Conservation (phyloP, 345 rosid genomes). For the Salix caprea region DNA sequence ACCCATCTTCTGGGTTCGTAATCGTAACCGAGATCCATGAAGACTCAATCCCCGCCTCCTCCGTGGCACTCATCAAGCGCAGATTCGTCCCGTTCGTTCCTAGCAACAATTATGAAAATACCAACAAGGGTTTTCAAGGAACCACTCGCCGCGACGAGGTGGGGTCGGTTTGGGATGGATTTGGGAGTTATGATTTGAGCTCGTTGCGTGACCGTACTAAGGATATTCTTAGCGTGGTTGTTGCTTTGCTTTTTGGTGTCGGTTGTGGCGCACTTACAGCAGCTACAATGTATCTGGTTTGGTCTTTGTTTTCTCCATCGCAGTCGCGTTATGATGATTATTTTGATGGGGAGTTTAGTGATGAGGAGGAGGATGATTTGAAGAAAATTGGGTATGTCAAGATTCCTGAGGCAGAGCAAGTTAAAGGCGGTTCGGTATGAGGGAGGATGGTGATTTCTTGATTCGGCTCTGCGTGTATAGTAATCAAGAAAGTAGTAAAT, state of each 20-base stretch:
- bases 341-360: constrained; percentile 39
- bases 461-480: not conserved
- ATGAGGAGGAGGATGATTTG: constrained; percentile 28
- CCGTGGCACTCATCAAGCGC: constrained; percentile 25
- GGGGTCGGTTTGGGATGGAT: not conserved
- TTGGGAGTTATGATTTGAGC: constrained; percentile 34
- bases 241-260: constrained; percentile 80
- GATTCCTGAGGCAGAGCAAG: constrained; percentile 41
- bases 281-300: constrained; percentile 75
- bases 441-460: not conserved
- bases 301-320: constrained; percentile 64
- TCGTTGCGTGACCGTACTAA: constrained; percentile 74
- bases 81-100: constrained; percentile 17
- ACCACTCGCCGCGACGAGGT: not conserved
- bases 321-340: constrained; percentile 14
- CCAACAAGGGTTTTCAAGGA: not conserved
- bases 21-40: constrained; percentile 61
- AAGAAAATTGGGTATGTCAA: constrained; percentile 80
- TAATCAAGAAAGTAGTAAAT: not conserved
- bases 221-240: constrained; percentile 85
- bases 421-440: constrained; percentile 3
- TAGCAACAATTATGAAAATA: not conserved
- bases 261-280: constrained; percentile 96
- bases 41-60: constrained; percentile 21
- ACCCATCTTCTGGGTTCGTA: constrained; percentile 42